Base-by-base conservation (phyloP, 306 rosid genomes). In the Erythrophleum fordii region DNA sequence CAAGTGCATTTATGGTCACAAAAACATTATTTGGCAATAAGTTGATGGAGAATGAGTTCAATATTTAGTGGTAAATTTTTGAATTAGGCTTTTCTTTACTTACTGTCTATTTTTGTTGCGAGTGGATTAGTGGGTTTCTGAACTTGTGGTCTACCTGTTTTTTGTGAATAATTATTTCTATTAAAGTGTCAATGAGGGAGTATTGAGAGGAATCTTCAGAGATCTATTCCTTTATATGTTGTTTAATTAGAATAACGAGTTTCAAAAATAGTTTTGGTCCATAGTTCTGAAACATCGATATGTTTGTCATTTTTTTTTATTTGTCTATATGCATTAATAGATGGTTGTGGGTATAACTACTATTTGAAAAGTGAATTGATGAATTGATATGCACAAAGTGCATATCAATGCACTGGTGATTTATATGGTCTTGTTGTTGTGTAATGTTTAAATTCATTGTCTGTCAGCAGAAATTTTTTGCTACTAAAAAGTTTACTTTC, bases 71-170 rank as follows among this genome's bases (percentile, higher is more conserved):
- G 4, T 31, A 31, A 31, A 31, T 4, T 45, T 45, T n/a, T n/a
- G n/a, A n/a, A n/a, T n/a, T n/a, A n/a, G n/a, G n/a, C n/a, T n/a
- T n/a, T n/a, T n/a, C n/a, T n/a, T n/a, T n/a, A n/a, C n/a, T n/a
- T n/a, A n/a, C n/a, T n/a, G n/a, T n/a, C n/a, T n/a, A n/a, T n/a
- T n/a, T n/a, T n/a, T n/a, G n/a, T n/a, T n/a, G 51, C n/a, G 68
- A 52, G 37, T 29, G 72, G 14, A 22, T 16, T 48, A 42, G 31
- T 31, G 55, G 64, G 59, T 77, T 64, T 72, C n/a, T 83, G 55
- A 29, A 48, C 72, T 52, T 65, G 71, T 72, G 76, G 72, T 73
- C 73, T 65, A 62, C 49, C 69, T 77, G 64, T 34, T 11, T 65
- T 72, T 25, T 39, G 52, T n/a, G n/a, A 65, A 64, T 72, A 42